Conservation (phyloP, 441 rosid genomes). For the Mallotus japonicus region DNA sequence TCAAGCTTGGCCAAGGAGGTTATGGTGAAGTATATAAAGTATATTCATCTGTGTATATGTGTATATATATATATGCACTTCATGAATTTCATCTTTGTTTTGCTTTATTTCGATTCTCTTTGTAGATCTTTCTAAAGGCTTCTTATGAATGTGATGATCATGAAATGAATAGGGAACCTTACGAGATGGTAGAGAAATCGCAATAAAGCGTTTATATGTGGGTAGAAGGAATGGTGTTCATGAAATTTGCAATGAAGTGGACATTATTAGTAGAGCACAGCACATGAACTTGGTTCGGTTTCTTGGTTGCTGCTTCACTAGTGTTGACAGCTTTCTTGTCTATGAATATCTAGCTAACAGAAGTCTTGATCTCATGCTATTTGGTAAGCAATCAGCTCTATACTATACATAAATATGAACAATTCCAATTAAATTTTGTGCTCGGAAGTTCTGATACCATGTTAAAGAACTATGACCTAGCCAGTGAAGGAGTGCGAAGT, state of each 20-base stretch:
- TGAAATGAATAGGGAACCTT: slow-evolving; percentile 48
- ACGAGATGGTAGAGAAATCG: slow-evolving; percentile 69
- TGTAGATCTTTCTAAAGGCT: not conserved
- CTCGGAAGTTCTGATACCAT: not conserved
- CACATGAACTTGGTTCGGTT: slow-evolving; percentile 66
- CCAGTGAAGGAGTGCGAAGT: too few species aligned
- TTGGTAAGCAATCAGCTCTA: slow-evolving; percentile 35
- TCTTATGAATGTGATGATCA: not conserved
- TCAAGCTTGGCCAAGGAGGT: slow-evolving; percentile 66
- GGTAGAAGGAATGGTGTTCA: slow-evolving; percentile 30
- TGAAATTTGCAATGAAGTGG: slow-evolving; percentile 56
- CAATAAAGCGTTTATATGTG: slow-evolving; percentile 51
- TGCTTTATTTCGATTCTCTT: not conserved
- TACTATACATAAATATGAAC: too few species aligned
- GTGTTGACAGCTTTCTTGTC: slow-evolving; percentile 50
- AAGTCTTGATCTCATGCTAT: slow-evolving; percentile 55
- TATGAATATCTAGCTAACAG: slow-evolving; percentile 57
- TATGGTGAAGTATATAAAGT: slow-evolving; percentile 67
- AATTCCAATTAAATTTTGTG: too few species aligned
- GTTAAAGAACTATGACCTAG: not conserved
- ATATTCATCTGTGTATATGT: not conserved
- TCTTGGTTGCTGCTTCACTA: slow-evolving; percentile 67
- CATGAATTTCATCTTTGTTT: not conserved
- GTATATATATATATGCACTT: not conserved
- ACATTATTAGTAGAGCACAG: slow-evolving; percentile 54